phyloP scores from a whole-genome alignment of 169 alveolate species.

The Plasmodium knowlesi region DNA sequence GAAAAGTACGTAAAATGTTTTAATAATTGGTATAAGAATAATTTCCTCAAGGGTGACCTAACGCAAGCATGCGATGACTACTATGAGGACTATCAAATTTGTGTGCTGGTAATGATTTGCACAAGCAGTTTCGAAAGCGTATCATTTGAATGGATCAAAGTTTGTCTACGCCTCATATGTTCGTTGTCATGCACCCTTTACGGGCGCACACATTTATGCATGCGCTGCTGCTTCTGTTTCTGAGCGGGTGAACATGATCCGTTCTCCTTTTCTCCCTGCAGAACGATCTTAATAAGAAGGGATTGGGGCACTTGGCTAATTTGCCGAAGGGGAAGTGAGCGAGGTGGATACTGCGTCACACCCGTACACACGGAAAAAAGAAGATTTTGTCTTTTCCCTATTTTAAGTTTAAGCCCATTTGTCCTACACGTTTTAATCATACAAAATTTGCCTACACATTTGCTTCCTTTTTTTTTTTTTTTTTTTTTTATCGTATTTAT shows the following conservation, averaged over 20 bases:
- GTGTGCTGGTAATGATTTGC: slow-evolving; percentile 75
- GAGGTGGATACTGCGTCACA: background rate
- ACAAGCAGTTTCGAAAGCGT: background rate
- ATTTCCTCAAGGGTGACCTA: slow-evolving; percentile 83
- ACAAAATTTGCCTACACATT: background rate
- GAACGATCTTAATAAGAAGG: slow-evolving; percentile 72
- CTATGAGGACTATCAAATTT: slow-evolving; percentile 80
- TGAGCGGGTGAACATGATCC: background rate
- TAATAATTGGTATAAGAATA: slow-evolving; percentile 81
- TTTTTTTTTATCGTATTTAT: slow-evolving; percentile 5
- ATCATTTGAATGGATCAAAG: background rate
- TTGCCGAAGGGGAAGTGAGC: slow-evolving; percentile 24
- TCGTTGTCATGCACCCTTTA: background rate
- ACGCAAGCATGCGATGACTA: slow-evolving; percentile 79
- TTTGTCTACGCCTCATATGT: background rate
- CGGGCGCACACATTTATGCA: background rate
- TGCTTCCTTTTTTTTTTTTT: background rate
- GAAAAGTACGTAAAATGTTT: slow-evolving; percentile 81
- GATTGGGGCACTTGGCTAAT: slow-evolving; percentile 44
- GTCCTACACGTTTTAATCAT: background rate
- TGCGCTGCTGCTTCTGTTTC: background rate
- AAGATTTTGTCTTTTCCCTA: background rate
- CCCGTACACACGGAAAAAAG: background rate
- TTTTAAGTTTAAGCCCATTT: background rate
- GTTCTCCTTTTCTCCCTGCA: slow-evolving; percentile 1